phyloP scores from a whole-genome alignment of 2,329 filamentous ascomycete genomes.

The Immersiporthe knoxdaviesiana region DNA sequence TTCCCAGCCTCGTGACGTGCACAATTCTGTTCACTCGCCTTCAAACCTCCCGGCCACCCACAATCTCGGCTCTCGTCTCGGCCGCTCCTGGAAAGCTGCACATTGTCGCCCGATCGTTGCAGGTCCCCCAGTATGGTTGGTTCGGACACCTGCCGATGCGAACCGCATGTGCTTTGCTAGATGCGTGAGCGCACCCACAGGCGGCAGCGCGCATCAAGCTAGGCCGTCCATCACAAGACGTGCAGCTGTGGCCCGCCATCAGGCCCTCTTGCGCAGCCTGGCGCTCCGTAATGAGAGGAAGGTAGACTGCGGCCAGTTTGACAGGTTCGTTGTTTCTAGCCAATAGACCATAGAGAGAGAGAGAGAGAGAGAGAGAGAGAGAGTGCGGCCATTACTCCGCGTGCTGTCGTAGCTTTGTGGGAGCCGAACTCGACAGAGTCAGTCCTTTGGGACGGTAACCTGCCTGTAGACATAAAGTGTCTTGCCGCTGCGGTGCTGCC shows the following conservation, averaged over 20 bases:
- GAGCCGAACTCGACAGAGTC: not conserved
- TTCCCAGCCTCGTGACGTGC: not conserved
- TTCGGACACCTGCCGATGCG: not conserved
- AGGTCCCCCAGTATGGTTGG: not conserved
- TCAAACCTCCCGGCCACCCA: not conserved
- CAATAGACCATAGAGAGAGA: not conserved
- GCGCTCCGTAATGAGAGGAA: not conserved
- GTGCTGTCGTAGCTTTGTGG: not conserved
- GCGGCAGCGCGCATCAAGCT: not conserved
- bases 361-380: not conserved
- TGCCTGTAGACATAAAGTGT: not conserved
- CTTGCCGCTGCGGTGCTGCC: constrained; percentile 9
- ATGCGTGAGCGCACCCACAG: not conserved
- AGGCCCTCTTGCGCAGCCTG: not conserved
- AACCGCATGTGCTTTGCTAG: not conserved
- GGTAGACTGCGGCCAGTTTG: not conserved
- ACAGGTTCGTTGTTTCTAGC: not conserved
- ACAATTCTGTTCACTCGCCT: not conserved
- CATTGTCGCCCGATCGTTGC: not conserved
- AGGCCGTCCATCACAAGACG: not conserved
- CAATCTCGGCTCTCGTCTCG: not conserved
- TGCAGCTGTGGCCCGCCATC: not conserved
- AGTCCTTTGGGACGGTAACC: not conserved
- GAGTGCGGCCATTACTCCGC: not conserved
- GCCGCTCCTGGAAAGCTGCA: not conserved